A percentile compares a stretch with the other conserved stretches of the same genome.
phyloP scores from a whole-genome alignment of 305 asterid genomes.

The Fraxinus paxiana region DNA sequence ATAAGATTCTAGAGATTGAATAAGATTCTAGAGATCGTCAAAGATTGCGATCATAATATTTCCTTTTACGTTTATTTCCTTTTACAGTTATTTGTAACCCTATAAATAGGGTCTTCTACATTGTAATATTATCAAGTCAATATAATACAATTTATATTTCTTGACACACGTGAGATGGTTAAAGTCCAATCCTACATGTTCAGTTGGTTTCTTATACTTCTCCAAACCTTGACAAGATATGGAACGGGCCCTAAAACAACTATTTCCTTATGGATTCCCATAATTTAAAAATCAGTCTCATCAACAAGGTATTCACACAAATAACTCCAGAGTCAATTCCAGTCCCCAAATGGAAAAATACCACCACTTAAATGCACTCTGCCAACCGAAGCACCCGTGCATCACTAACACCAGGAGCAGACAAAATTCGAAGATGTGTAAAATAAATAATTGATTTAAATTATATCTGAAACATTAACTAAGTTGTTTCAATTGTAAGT shows the following conservation, averaged over 20 bases:
- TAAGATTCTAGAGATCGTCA: too few species aligned
- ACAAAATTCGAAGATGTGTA: background rate
- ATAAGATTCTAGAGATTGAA: too few species aligned
- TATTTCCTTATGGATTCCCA: background rate
- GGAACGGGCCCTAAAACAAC: background rate
- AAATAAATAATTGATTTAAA: background rate
- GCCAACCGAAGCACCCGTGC: background rate
- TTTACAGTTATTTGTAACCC: too few species aligned
- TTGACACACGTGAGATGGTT: background rate
- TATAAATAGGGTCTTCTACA: too few species aligned
- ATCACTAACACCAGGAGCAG: background rate
- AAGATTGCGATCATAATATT: too few species aligned
- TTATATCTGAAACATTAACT: background rate
- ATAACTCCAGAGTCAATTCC: background rate
- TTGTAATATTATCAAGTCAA: too few species aligned
- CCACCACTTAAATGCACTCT: background rate
- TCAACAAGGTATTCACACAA: background rate
- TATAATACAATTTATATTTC: too few species aligned
- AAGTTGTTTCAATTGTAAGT: background rate
- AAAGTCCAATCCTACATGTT: background rate
- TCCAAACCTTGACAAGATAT: background rate
- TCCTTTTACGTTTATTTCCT: too few species aligned
- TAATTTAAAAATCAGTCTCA: background rate
- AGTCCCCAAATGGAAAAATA: background rate
- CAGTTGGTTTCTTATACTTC: background rate